These are phyloP conservation scores for Colletotrichum liaoningense DNA, from an alignment of 2,329 filamentous ascomycete genomes.

Conservation along the genomic window DNA sequence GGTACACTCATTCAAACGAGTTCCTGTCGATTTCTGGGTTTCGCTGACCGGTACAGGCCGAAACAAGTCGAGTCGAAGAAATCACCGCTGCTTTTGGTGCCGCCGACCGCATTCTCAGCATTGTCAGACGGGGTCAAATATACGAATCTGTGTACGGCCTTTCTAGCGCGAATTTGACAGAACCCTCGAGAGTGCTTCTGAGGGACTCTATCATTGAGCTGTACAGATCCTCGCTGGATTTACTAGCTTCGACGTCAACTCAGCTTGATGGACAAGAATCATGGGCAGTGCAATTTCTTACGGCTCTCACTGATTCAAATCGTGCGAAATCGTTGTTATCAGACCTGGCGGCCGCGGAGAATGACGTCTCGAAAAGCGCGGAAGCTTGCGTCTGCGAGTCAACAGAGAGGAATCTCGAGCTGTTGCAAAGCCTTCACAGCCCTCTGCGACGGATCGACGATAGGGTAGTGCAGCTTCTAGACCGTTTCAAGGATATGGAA, in stretches of 20 bases:
- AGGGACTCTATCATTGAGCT: background rate
- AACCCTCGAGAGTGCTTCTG: background rate
- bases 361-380: background rate
- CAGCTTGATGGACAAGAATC: accelerated
- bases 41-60: background rate
- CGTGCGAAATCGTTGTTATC: background rate
- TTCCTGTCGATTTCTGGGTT: accelerated
- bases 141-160: background rate
- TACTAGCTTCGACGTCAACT: background rate
- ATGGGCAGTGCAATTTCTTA: background rate
- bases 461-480: background rate
- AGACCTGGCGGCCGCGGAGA: background rate
- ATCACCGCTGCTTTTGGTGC: background rate
- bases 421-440: background rate
- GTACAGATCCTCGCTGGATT: background rate
- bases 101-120: background rate
- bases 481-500: background rate
- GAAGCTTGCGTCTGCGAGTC: background rate
- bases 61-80: background rate
- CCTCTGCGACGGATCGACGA: background rate
- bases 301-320: accelerated
- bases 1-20: background rate
- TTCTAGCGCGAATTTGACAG: background rate
- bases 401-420: background rate
- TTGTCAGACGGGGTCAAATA: background rate